Percentiles rank a stretch among this genome's conserved stretches.
Evolutionary conservation across 441 rosid species (phyloP).

Genomic region (Populus hybrid): DNA sequence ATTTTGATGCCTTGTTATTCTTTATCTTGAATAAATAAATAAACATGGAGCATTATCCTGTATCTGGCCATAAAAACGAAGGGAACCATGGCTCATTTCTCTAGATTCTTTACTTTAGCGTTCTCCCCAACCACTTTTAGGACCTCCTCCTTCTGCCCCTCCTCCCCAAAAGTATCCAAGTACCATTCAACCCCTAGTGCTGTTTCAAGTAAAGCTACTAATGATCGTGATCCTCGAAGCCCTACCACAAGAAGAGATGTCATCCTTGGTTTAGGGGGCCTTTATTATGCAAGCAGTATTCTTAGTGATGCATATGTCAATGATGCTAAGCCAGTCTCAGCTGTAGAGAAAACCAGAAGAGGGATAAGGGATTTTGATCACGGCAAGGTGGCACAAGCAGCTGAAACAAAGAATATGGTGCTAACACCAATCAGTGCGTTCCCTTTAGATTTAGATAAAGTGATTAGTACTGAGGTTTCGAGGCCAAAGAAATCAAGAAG

Average conservation of each 20-base stretch:
- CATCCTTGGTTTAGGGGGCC: slow-evolving; percentile 45
- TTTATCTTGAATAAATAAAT: background rate
- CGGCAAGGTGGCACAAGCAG: slow-evolving; percentile 32
- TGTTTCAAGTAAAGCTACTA: slow-evolving; percentile 29
- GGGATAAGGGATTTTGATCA: slow-evolving; percentile 28
- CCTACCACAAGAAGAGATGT: slow-evolving; percentile 36
- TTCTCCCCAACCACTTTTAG: background rate
- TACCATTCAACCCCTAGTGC: slow-evolving; percentile 11
- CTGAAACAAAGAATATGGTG: slow-evolving; percentile 16
- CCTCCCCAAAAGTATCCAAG: slow-evolving; percentile 22
- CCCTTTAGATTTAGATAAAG: slow-evolving; percentile 39
- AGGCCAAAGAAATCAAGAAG: slow-evolving; percentile 59
- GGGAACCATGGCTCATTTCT: slow-evolving; percentile 32
- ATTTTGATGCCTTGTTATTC: background rate
- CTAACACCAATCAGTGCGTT: slow-evolving; percentile 22
- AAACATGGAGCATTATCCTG: background rate
- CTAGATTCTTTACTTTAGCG: slow-evolving; percentile 3
- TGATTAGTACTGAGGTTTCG: slow-evolving; percentile 28
- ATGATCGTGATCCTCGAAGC: slow-evolving; percentile 19
- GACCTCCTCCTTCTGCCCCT: background rate
- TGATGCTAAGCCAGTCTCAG: slow-evolving; percentile 31
- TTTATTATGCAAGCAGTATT: slow-evolving; percentile 31
- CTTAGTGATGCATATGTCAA: background rate
- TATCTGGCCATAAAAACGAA: too few relatives aligned
- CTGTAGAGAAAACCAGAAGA: slow-evolving; percentile 35